Evolutionary conservation across 73 alveolate species (phyloP), one percentile per base, ranked within the genome.

Genomic region (Paramecium pentaurelia): DNA sequence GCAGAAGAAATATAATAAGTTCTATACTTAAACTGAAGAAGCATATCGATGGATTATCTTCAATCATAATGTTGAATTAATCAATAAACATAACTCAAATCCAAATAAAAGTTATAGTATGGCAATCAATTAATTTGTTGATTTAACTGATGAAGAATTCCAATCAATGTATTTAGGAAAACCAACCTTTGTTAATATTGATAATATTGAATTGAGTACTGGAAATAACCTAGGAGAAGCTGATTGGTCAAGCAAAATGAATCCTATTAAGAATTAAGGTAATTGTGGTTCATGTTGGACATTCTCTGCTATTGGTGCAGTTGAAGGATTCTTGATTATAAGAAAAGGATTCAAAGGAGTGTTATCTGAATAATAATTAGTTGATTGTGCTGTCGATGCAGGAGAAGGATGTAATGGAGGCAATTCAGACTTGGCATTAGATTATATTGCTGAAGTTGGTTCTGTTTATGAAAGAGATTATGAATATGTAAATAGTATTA

Each of bases 281-380:
- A 11, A 70, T 18, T 96, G 99, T 71, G 99, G 99, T 4, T 59
- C 96, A 42, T 96, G 99, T 92, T 96, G 99, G 99, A 93, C 98
- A 58, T 96, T 96, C 95, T 92, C 97, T 10, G 95, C 99, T 8
- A 89, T 88, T 44, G 99, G 96, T 1, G 94, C 96, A 20, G 83
- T 96, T 30, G 99, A 96, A 86, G 94, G 97, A 36, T 96, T 84
- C 73, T 92, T 40, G 86, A 38, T 86, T 51, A 86, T 94, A 34
- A 87, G 91, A 60, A 71, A 68, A 60, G 59, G 83, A 6, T 30
- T 60, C 12, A 36, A 47, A 30, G 91, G 86, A 70, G 68, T 22
- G 6, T 88, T 96, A 54, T 71, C 96, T 38, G 97, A 95, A 58
- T 92, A 96, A 85, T 68, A 95, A 59, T 83, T 96, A 7, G 96